A percentile compares a stretch with the other conserved stretches of the same genome.
phyloP scores from a whole-genome alignment of 371 early-diverging fungal species.

The Mucor irregularis region DNA sequence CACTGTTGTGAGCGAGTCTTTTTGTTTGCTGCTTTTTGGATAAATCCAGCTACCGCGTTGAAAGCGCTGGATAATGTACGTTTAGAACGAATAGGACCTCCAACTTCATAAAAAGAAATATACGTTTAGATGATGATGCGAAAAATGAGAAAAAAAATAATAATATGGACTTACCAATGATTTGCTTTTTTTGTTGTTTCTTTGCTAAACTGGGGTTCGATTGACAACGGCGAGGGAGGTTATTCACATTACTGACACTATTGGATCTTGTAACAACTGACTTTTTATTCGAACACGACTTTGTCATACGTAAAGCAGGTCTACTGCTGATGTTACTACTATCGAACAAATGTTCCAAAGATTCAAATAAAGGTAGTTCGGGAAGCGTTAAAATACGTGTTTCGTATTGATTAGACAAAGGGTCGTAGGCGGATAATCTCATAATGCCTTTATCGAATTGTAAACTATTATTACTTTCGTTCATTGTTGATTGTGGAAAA shows the following conservation, averaged over 20 bases:
- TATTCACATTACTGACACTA: neutral
- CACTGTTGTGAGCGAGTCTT: slow-evolving; percentile 5
- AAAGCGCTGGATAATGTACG: slow-evolving; percentile 13
- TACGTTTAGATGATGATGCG: no score
- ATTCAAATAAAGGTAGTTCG: slow-evolving; percentile 26
- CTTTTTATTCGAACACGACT: slow-evolving; percentile 3
- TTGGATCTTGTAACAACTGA: neutral
- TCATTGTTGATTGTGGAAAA: neutral
- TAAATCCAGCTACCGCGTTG: slow-evolving; percentile 17
- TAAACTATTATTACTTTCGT: neutral
- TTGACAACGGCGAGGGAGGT: slow-evolving; percentile 9
- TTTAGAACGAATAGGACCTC: slow-evolving; percentile 5
- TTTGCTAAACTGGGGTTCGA: slow-evolving; percentile 4
- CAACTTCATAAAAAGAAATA: no score
- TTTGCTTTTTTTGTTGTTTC: neutral
- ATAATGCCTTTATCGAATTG: slow-evolving; percentile 35
- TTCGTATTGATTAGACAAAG: slow-evolving; percentile 25
- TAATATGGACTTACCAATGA: no score
- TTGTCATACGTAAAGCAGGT: slow-evolving; percentile 9
- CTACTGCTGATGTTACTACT: neutral
- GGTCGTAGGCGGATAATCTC: slow-evolving; percentile 34
- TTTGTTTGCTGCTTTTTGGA: slow-evolving; percentile 9
- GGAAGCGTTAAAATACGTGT: slow-evolving; percentile 29
- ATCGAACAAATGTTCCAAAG: slow-evolving; percentile 31
- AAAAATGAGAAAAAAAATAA: neutral